A percentile compares a stretch with the other conserved stretches of the same genome.
phyloP scores from a whole-genome alignment of 306 rosid species.

The Cicer pinnatifidum region DNA sequence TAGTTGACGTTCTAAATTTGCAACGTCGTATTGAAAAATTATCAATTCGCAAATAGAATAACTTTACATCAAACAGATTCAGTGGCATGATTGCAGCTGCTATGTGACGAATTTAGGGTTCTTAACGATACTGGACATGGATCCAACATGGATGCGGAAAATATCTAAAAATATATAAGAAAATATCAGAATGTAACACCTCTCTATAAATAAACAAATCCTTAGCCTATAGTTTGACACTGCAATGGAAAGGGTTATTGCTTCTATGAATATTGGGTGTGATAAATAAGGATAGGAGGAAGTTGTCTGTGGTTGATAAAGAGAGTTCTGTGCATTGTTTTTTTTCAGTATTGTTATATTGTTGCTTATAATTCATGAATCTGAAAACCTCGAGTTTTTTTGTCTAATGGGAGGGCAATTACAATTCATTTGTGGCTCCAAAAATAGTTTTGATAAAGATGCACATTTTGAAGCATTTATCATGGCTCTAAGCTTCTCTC shows the following conservation, averaged over 20 bases:
- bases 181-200: neutral
- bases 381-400: no score
- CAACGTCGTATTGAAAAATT: constrained; percentile 37
- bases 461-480: neutral
- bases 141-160: neutral
- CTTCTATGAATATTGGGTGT: constrained; percentile 1
- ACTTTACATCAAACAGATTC: constrained; percentile 10
- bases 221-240: constrained; percentile 14
- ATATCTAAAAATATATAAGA: neutral
- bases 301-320: neutral
- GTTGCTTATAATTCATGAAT: neutral
- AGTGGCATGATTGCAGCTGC: constrained; percentile 27
- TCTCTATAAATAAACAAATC: neutral
- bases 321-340: constrained; percentile 15
- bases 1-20: constrained; percentile 19
- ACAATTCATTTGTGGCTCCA: neutral
- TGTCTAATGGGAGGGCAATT: neutral
- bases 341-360: neutral
- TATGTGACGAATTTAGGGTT: constrained; percentile 32
- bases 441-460: neutral
- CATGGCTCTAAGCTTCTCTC: neutral
- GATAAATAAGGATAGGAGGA: neutral
- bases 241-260: constrained; percentile 17
- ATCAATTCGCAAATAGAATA: constrained; percentile 13
- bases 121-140: constrained; percentile 4